phyloP scores from a whole-genome alignment of 176 grass and related monocot species.

The Phyllostachys edulis region DNA sequence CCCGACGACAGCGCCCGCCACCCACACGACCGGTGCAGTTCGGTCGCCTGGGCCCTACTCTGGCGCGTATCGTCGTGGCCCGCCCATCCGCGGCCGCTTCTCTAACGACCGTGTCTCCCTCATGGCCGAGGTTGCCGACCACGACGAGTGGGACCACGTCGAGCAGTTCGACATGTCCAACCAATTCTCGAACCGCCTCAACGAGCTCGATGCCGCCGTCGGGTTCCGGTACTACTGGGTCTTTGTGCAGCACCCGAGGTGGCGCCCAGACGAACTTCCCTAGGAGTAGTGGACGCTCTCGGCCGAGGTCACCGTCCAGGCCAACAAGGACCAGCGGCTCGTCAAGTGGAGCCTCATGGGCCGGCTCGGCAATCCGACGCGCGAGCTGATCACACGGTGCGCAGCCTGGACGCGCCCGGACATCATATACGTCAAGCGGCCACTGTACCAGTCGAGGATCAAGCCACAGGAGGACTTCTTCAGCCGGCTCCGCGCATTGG shows the following conservation, averaged over 20 bases:
- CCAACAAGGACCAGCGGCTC: constrained; percentile 51
- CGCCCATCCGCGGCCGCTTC: constrained; percentile 88
- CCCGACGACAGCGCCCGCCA: constrained; percentile 76
- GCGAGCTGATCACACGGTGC: constrained; percentile 67
- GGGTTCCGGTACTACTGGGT: constrained; percentile 78
- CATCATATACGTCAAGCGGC: constrained; percentile 79
- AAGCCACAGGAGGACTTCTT: constrained; percentile 89
- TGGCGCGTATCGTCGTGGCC: constrained; percentile 90
- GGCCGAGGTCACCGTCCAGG: constrained; percentile 71
- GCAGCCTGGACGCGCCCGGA: constrained; percentile 86
- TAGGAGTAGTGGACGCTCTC: constrained; percentile 92
- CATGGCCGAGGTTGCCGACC: constrained; percentile 60
- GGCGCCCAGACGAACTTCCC: constrained; percentile 71
- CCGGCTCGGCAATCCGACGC: constrained; percentile 63
- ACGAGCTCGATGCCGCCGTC: constrained; percentile 40
- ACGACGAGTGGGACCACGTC: constrained; percentile 81
- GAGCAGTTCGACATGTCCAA: constrained; percentile 85
- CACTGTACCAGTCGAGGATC: constrained; percentile 81
- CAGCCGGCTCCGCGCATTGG: constrained; percentile 55
- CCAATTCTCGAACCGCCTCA: constrained; percentile 64
- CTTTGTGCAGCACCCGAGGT: constrained; percentile 84
- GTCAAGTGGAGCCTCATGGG: constrained; percentile 94
- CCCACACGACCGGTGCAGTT: constrained; percentile 95
- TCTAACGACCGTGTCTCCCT: constrained; percentile 86
- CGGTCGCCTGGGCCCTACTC: constrained; percentile 74